Evolutionary conservation across 106 monocot genomes (phyloP), one percentile per base, ranked within the genome.

Genomic region (Xerophyta viscosa): DNA sequence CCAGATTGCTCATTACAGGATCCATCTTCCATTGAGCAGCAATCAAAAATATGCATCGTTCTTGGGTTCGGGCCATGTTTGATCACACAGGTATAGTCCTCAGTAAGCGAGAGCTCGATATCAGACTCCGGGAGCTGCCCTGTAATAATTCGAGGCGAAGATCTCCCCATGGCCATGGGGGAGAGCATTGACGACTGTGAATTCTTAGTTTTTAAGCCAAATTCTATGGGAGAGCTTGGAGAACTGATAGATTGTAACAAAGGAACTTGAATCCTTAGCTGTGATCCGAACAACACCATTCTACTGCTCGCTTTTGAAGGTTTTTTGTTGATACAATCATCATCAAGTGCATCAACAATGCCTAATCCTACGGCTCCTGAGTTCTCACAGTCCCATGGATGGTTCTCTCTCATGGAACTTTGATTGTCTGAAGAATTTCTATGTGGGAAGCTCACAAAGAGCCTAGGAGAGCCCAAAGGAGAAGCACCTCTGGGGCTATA

Each of bases 31-130:
- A 87, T 44, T 5, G 77, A 43, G 54, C 55, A 75, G 27, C 77
- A 61, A 15, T 87, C 71, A 39, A 87, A 87, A 27, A 87, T 83
- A 45, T 83, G 83, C 6, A 70, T 83, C 12, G 54, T 78, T 48
- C 47, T 83, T 39, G 73, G 70, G 48, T 74, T 70, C 13, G 83
- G 83, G 2, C 83, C 77, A 11, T 74, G 77, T 1, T 58, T 30
- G 50, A 87, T 87, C 44, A 81, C 77, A 29, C 87, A 82, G 13
- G 87, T 87, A 57, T 87, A 81, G 48, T 87, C 81, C 67, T 87
- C 87, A 12, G 17, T 14, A 4, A 44, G 43, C 0, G 77, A 81
- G 13, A 74, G 45, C 62, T 81, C 86, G 69, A 74, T 81, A 46
- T 73, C 86, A n/a, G 19, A 42, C 13, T 47, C 41, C 13, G 72